Evolutionary conservation across 2,329 filamentous ascomycete genomes (phyloP).

Genomic region (Hypoxylon sp.): DNA sequence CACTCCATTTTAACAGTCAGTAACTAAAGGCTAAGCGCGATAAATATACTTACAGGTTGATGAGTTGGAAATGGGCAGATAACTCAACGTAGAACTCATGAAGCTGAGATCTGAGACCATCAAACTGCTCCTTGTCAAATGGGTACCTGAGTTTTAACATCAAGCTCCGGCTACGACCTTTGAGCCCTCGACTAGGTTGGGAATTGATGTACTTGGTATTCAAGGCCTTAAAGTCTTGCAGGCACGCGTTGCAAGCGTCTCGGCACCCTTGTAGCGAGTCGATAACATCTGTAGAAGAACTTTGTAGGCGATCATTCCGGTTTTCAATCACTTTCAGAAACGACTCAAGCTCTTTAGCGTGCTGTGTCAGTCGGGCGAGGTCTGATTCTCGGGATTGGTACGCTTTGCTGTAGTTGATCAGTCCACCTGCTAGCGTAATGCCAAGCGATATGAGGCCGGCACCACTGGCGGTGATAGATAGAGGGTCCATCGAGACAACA

Average conservation of each 20-base stretch:
- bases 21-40: background rate
- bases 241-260: slow-evolving; percentile 15
- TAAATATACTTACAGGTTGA: slow-evolving; percentile 9
- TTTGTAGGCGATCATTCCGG: background rate
- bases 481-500: slow-evolving; percentile 9
- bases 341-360: slow-evolving; percentile 17
- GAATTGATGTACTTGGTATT: slow-evolving; percentile 5
- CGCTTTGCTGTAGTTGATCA: slow-evolving; percentile 15
- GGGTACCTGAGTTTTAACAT: slow-evolving; percentile 8
- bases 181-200: background rate
- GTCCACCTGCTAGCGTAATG: slow-evolving; percentile 1
- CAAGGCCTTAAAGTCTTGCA: slow-evolving; percentile 18
- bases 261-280: slow-evolving; percentile 6
- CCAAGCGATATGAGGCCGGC: slow-evolving; percentile 22
- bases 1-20: slow-evolving; percentile 5
- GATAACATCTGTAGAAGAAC: background rate
- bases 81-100: slow-evolving; percentile 11
- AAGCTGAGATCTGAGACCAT: slow-evolving; percentile 10
- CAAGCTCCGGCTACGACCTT: background rate
- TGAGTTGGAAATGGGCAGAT: slow-evolving; percentile 10
- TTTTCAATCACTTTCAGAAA: slow-evolving; percentile 1
- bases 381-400: slow-evolving; percentile 14
- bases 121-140: slow-evolving; percentile 16
- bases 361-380: slow-evolving; percentile 6
- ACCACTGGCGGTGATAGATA: slow-evolving; percentile 10